Percentiles rank a stretch among this genome's conserved stretches.
Conservation (phyloP, 306 rosid species). For the Rubus parviflorus region DNA sequence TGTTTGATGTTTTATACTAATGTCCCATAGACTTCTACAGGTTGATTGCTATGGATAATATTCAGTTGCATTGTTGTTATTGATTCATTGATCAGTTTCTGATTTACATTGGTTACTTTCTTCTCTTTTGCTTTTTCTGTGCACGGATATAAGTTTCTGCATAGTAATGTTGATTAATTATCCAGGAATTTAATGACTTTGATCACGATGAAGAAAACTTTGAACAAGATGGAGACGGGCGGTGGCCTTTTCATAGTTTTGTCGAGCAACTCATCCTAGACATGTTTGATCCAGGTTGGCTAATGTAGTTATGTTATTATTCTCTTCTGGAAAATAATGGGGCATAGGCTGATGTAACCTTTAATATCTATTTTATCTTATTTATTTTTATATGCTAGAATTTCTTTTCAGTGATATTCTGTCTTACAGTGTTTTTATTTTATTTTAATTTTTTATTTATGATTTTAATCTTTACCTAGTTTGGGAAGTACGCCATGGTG, state of each 20-base stretch:
- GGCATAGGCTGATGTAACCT: neutral
- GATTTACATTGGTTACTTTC: constrained; percentile 5
- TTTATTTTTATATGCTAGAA: neutral
- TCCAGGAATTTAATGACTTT: constrained; percentile 46
- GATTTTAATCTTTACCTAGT: constrained; percentile 32
- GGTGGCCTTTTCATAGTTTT: constrained; percentile 85
- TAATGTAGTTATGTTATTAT: constrained; percentile 3
- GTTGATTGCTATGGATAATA: neutral
- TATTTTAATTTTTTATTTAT: neutral
- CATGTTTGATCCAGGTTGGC: constrained; percentile 92
- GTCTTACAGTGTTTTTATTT: constrained; percentile 25
- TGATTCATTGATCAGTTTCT: constrained; percentile 4
- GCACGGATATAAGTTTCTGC: constrained; percentile 10
- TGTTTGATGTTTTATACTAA: neutral
- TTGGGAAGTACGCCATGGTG: constrained; percentile 98
- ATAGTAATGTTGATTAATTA: constrained; percentile 26
- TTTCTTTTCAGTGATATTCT: constrained; percentile 17
- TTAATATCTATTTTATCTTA: neutral
- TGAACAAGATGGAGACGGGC: constrained; percentile 74
- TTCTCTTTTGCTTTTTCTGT: neutral
- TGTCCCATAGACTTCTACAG: neutral
- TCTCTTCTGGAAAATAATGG: neutral
- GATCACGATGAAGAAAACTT: constrained; percentile 63
- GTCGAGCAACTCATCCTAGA: constrained; percentile 88
- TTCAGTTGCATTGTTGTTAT: neutral